A percentile compares a stretch with the other conserved stretches of the same genome.
These are phyloP conservation scores for Calocera viscosa DNA, from an alignment of 768 basidiomycete species.

Conservation along the genomic window DNA sequence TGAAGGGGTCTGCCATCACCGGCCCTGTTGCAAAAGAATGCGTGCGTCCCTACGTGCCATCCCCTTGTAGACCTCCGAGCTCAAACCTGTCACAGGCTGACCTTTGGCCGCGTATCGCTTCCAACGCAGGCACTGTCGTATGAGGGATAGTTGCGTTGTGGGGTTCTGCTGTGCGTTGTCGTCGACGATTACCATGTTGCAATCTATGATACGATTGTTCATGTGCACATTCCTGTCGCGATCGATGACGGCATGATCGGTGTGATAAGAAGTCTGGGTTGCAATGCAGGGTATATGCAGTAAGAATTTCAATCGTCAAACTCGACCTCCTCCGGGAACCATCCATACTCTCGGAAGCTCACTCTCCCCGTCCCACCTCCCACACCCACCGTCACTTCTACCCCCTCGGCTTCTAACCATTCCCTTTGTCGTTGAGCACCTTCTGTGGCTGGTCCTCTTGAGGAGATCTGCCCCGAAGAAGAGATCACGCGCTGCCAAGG, in stretches of 20 bases:
- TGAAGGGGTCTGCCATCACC: conserved; percentile 97
- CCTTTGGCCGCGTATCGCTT: conserved; percentile 98
- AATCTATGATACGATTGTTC: conserved; percentile 6
- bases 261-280: too few relatives aligned
- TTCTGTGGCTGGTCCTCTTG: conserved; percentile 68
- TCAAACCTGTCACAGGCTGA: conserved; percentile 50
- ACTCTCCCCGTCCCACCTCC: conserved; percentile 36
- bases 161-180: not conserved
- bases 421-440: conserved; percentile 66
- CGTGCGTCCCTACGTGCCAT: conserved; percentile 38
- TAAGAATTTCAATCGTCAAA: not conserved
- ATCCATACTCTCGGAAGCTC: conserved; percentile 30
- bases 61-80: not conserved
- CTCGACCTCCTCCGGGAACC: conserved; percentile 25
- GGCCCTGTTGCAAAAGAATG: conserved; percentile 99
- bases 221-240: not conserved
- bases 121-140: conserved; percentile 96
- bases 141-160: conserved; percentile 31
- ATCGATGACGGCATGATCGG: too few relatives aligned
- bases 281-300: too few relatives aligned
- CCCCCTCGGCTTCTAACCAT: conserved; percentile 66
- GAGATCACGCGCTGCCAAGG: conserved; percentile 75
- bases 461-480: conserved; percentile 52
- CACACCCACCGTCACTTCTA: conserved; percentile 59
- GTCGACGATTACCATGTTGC: not conserved